A percentile compares a stretch with the other conserved stretches of the same genome.
Evolutionary conservation across 345 rosid species (phyloP).

Genomic region (Eucalyptus pauciflora): DNA sequence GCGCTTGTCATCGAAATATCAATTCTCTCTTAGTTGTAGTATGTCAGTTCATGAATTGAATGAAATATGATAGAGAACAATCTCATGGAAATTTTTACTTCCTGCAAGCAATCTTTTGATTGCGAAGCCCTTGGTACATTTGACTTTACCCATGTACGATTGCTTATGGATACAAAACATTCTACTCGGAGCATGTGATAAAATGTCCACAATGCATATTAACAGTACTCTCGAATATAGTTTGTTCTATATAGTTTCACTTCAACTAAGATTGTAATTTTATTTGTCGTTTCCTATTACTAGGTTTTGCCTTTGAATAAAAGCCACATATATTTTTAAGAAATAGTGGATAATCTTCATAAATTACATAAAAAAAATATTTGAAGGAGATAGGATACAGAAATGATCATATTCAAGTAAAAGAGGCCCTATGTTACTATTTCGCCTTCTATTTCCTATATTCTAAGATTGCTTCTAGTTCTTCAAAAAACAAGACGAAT

Average conservation of each 20-base stretch:
- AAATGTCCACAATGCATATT: background rate
- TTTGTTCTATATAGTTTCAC: background rate
- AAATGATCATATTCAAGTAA: background rate
- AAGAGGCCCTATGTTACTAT: background rate
- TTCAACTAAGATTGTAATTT: background rate
- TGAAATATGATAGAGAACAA: background rate
- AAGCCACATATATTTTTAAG: background rate
- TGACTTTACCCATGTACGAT: background rate
- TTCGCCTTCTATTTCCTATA: background rate
- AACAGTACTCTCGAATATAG: background rate
- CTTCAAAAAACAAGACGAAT: background rate
- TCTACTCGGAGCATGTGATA: background rate
- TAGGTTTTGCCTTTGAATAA: background rate
- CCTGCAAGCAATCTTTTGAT: background rate
- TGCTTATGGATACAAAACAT: background rate
- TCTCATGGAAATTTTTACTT: background rate
- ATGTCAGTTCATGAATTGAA: background rate
- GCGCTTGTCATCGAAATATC: background rate
- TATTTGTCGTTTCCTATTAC: background rate
- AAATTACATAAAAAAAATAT: background rate
- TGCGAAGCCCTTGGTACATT: background rate
- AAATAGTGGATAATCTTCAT: background rate
- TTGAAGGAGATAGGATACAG: background rate
- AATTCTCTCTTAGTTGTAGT: background rate
- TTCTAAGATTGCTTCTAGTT: background rate